phyloP scores from a whole-genome alignment of 441 rosid species.

The Omphalea diandra region DNA sequence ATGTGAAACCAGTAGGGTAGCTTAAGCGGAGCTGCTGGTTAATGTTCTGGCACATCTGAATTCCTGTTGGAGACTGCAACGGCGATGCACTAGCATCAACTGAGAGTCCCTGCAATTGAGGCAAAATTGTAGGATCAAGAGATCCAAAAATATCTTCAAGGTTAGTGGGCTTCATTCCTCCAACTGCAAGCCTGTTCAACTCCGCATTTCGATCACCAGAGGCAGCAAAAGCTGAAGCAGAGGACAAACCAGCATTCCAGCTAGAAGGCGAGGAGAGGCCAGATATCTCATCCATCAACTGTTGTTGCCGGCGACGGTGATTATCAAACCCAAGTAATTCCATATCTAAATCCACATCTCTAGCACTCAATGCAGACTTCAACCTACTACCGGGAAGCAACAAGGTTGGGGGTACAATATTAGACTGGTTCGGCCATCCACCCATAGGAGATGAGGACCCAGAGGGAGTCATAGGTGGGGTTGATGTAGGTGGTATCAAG shows the following conservation, averaged over 20 bases:
- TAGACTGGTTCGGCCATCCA: slow-evolving; percentile 65
- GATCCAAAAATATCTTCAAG: slow-evolving; percentile 58
- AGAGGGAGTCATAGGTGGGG: slow-evolving; percentile 60
- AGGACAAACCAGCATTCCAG: slow-evolving; percentile 53
- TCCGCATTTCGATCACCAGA: slow-evolving; percentile 44
- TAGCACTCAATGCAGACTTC: slow-evolving; percentile 54
- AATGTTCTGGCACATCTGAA: slow-evolving; percentile 49
- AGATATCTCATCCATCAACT: slow-evolving; percentile 53
- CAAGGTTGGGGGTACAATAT: slow-evolving; percentile 49
- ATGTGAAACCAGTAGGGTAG: slow-evolving; percentile 43
- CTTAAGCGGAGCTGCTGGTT: slow-evolving; percentile 48
- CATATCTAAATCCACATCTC: slow-evolving; percentile 60
- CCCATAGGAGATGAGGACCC: slow-evolving; percentile 55
- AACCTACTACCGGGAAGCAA: slow-evolving; percentile 80
- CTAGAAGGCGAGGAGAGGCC: slow-evolving; percentile 57
- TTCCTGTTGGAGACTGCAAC: slow-evolving; percentile 47
- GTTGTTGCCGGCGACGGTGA: slow-evolving; percentile 40
- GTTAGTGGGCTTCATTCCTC: slow-evolving; percentile 57
- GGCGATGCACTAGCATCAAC: slow-evolving; percentile 34
- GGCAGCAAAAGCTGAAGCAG: slow-evolving; percentile 42
- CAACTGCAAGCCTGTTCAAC: slow-evolving; percentile 53
- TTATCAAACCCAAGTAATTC: slow-evolving; percentile 43
- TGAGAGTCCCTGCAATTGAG: slow-evolving; percentile 45
- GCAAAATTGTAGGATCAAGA: slow-evolving; percentile 43
- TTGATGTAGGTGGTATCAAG: slow-evolving; percentile 45